Percentiles rank a stretch among this genome's conserved stretches.
phyloP scores from a whole-genome alignment of 331 rosid species.

The Pyrus hybrid region DNA sequence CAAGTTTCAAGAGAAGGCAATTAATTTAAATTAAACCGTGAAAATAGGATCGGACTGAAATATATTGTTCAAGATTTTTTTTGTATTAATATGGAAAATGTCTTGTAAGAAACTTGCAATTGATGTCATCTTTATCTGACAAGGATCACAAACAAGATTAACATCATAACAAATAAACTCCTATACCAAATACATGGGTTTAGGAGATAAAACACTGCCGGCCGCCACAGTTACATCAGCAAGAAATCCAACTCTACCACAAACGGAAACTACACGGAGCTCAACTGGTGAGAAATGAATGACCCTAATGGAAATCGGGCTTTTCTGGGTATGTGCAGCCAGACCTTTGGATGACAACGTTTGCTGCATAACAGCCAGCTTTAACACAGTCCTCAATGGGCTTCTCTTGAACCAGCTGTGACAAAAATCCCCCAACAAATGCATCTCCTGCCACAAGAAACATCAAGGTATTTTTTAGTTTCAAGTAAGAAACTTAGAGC shows the following conservation, averaged over 20 bases:
- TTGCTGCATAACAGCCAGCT: slow-evolving; percentile 82
- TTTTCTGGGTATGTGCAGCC: slow-evolving; percentile 94
- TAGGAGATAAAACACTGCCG: background rate
- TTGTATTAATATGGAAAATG: background rate
- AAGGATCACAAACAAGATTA: background rate
- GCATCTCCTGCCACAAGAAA: slow-evolving; percentile 64
- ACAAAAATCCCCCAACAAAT: slow-evolving; percentile 90
- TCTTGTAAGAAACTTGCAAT: background rate
- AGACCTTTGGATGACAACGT: slow-evolving; percentile 84
- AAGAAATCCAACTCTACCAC: background rate
- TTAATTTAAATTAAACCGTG: background rate
- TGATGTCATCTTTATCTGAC: background rate
- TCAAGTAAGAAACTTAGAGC: background rate
- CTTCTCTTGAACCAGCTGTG: slow-evolving; percentile 71
- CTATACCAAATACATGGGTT: background rate
- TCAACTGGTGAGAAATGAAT: background rate
- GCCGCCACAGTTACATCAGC: background rate
- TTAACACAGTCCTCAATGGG: slow-evolving; percentile 71
- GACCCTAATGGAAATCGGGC: slow-evolving; percentile 57
- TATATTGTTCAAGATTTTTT: background rate
- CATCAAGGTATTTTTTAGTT: background rate
- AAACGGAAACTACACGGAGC: background rate
- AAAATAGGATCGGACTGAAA: background rate
- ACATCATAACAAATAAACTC: background rate
- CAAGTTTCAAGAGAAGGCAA: background rate